Evolutionary conservation across 2,329 filamentous ascomycete species (phyloP).

Genomic region (Fusarium globosum): DNA sequence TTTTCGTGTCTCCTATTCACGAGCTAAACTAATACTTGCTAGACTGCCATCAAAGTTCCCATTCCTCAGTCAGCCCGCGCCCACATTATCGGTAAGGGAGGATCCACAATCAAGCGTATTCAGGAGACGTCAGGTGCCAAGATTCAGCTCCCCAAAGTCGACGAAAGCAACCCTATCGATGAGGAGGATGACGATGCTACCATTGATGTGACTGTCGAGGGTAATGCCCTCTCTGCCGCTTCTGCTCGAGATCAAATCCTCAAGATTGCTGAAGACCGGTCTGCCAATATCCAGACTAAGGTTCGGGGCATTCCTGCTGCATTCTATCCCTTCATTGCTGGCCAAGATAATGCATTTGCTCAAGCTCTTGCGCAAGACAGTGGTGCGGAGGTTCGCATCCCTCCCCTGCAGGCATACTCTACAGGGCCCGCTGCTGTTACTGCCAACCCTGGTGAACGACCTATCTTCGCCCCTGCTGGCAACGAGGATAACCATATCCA

Average conservation of each 20-base stretch:
- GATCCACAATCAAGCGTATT: constrained; percentile 88
- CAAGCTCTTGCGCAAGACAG: constrained; percentile 79
- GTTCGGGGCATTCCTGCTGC: constrained; percentile 88
- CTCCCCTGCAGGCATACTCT: constrained; percentile 82
- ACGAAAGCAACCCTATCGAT: constrained; percentile 66
- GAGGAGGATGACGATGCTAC: constrained; percentile 85
- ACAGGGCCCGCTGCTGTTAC: constrained; percentile 73
- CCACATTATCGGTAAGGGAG: constrained; percentile 93
- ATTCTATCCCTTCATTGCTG: constrained; percentile 95
- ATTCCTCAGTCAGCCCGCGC: constrained; percentile 86
- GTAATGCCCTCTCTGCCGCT: constrained; percentile 87
- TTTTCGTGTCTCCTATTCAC: not conserved
- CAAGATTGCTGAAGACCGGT: constrained; percentile 87
- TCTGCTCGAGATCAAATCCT: constrained; percentile 86
- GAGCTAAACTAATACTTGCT: constrained; percentile 34
- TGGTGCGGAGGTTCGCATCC: constrained; percentile 84
- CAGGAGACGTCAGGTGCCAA: constrained; percentile 90
- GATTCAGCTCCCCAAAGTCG: constrained; percentile 87
- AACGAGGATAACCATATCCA: constrained; percentile 79
- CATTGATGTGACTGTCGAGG: constrained; percentile 89
- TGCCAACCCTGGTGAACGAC: constrained; percentile 70
- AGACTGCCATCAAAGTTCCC: constrained; percentile 74
- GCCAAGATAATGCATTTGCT: constrained; percentile 75
- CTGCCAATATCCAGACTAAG: constrained; percentile 83
- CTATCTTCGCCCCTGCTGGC: constrained; percentile 77